Evolutionary conservation across 2,329 filamentous ascomycete species (phyloP), one percentile per base, ranked within the genome.

Genomic region (Hypoxylon sp.): DNA sequence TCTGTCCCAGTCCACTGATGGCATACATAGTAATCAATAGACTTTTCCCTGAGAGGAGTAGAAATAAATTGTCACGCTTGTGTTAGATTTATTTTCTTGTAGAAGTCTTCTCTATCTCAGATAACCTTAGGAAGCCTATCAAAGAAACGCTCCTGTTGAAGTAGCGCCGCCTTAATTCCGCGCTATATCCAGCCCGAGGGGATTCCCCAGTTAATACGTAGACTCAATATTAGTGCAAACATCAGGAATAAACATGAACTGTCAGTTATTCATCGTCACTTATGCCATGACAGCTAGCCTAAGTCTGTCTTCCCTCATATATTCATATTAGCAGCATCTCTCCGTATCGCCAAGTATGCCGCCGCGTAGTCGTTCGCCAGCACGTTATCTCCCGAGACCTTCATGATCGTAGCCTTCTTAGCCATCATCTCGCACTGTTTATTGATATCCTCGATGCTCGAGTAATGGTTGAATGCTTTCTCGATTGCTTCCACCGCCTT

Each of bases 391-490:
- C 90, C 91, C 6, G 87, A 83, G 48, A 90, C 81, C 76, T 90
- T 88, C 82, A 92, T 91, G 53, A 96, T 85, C 53, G 89, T 89
- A 2, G 91, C 90, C 79, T 93, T 94, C 82, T 96, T 96, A 19
- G 91, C 90, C 80, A 94, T 86, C 82, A 92, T 89, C 78, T 94
- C 91, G 74, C 92, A 90, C 78, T 92, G 90, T 57, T 88, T 88
- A n/a, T 82, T 80, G 12, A 89, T 80, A 75, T 92, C 91, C 74
- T 92, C 88, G 12, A 93, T 81, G 48, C 82, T 84, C 43, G 88
- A 86, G 75, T 87, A 96, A 67, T 89, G 85, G 30, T 81, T 81
- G 70, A 89, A 88, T 0, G 90, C 87, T 65, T 82, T 85, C 59
- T 91, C 87, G 50, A 92, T 83, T 29, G 88, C 87, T 37, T 84